phyloP scores from a whole-genome alignment of 495 filamentous ascomycete genomes.

The Aspergillus mulundensis region DNA sequence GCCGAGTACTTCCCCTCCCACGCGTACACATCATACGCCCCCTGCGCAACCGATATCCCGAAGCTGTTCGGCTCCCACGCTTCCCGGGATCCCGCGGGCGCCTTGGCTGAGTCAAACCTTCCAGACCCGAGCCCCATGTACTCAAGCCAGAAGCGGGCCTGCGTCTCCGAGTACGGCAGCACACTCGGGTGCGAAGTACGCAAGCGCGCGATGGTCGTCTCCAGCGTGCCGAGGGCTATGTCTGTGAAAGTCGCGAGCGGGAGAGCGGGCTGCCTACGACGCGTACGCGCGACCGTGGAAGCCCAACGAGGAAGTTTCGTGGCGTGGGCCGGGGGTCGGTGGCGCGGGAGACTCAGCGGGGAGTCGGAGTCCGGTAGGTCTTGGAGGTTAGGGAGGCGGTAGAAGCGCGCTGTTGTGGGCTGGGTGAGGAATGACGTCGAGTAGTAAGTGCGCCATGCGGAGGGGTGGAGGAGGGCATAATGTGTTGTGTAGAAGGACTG shows the following conservation, averaged over 20 bases:
- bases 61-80: slow-evolving; percentile 15
- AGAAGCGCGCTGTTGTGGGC: slow-evolving; percentile 22
- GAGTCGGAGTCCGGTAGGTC: slow-evolving; percentile 22
- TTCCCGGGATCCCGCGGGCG: neutral
- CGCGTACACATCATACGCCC: slow-evolving; percentile 19
- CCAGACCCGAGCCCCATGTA: slow-evolving; percentile 5
- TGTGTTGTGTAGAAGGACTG: slow-evolving; percentile 3
- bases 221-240: slow-evolving; percentile 22
- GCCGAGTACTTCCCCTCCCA: slow-evolving; percentile 19
- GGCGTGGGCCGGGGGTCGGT: slow-evolving; percentile 12
- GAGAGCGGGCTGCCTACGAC: slow-evolving; percentile 16
- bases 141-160: slow-evolving; percentile 25
- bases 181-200: slow-evolving; percentile 16
- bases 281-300: slow-evolving; percentile 15
- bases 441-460: slow-evolving; percentile 23
- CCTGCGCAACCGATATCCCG: slow-evolving; percentile 18
- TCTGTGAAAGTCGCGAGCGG: slow-evolving; percentile 17
- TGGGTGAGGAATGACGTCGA: slow-evolving; percentile 19
- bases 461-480: slow-evolving; percentile 15
- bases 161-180: slow-evolving; percentile 20
- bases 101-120: too few species aligned
- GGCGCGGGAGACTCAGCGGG: slow-evolving; percentile 14
- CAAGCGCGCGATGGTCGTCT: slow-evolving; percentile 20
- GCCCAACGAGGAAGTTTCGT: slow-evolving; percentile 22
- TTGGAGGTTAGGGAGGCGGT: slow-evolving; percentile 24